Evolutionary conservation across 208 protist genomes (phyloP), one percentile per base, ranked within the genome.

Genomic region (Leishmania major): DNA sequence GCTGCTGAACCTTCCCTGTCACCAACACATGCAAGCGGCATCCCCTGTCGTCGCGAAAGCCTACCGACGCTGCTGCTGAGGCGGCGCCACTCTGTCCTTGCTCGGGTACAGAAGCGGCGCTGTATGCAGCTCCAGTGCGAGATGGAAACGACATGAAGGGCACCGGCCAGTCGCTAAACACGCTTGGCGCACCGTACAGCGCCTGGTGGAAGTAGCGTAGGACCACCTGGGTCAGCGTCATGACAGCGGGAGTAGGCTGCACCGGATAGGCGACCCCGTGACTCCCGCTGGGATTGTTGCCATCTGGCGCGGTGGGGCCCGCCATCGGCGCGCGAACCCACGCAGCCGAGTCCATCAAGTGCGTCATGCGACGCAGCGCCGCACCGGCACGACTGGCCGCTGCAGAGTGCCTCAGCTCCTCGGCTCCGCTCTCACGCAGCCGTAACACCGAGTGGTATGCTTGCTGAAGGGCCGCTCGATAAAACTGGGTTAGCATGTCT

Each of bases 131-230:
- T 19, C 11, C 45, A 31, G 70, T 19, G 25, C 43, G 1, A 22
- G 70, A 31, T 8, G 40, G 11, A 40, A 3, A 13, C 40, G 13
- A 13, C 67, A 43, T n/a, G 67, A 72, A 15, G 11, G 22, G 40
- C 67, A 19, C 22, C 6, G 15, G 40, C n/a, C 35, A 60, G 59
- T 59, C 51, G 43, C 49, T 57, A 47, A 72, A 85, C 25, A 80
- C 70, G 3, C 60, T 55, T 10, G 43, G 3, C 17, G 1, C 51
- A 13, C 83, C 83, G 67, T 86, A 86, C 31, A 86, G 55, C 6
- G 75, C 83, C 45, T 86, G 78, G 51, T 86, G 83, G 6, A 86
- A 37, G 31, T 70, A 47, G 0, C 83, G 73, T 10, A 86, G 53
- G 2, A 67, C 77, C 37, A 37, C 64, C 49, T 79, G 78, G 53